These are phyloP conservation scores for Epichloe bromicola DNA, from an alignment of 2,329 filamentous ascomycete genomes.

Conservation along the genomic window DNA sequence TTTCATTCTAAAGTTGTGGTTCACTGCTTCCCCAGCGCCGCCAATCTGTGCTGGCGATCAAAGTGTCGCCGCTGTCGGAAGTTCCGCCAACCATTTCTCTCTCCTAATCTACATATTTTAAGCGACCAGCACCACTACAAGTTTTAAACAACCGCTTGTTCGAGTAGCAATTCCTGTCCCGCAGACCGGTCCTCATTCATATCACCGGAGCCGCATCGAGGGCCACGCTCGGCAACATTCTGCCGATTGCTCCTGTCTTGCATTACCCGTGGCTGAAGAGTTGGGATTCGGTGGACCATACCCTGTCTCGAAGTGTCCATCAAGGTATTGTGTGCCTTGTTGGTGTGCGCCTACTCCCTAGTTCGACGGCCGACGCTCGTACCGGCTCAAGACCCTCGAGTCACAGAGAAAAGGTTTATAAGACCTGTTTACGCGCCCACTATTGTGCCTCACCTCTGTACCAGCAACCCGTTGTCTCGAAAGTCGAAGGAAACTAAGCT, in stretches of 20 bases:
- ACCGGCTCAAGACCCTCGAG: neutral
- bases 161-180: too few relatives aligned
- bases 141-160: too few relatives aligned
- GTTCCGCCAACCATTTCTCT: neutral
- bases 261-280: neutral
- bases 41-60: too few relatives aligned
- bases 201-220: neutral
- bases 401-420: neutral
- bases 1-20: too few relatives aligned
- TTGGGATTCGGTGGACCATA: neutral
- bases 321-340: neutral
- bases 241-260: neutral
- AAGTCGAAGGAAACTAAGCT: neutral
- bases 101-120: neutral
- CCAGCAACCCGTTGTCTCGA: neutral
- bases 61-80: neutral
- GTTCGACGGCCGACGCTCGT: too few relatives aligned
- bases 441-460: too few relatives aligned
- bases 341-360: neutral
- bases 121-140: too few relatives aligned
- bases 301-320: neutral
- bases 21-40: too few relatives aligned
- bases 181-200: too few relatives aligned
- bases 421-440: too few relatives aligned
- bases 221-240: neutral